Conservation (phyloP, 2,329 filamentous ascomycete species). For the Chaetomium olivaceum region DNA sequence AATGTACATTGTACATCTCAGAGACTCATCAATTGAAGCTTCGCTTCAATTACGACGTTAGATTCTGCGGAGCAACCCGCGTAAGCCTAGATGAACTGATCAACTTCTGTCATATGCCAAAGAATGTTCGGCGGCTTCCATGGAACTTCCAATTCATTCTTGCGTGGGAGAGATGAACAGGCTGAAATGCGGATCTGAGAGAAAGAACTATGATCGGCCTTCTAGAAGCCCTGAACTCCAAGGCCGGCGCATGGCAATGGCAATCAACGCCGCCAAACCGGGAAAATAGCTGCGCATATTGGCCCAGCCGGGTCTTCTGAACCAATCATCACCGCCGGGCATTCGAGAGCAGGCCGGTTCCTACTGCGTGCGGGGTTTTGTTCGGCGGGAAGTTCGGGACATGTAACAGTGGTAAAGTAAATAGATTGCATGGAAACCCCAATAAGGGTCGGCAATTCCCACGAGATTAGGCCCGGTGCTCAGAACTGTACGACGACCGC, state of each 20-base stretch:
- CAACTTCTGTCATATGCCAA: not conserved
- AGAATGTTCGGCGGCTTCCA: slow-evolving; percentile 14
- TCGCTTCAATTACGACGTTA: not conserved
- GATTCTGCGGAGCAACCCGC: not conserved
- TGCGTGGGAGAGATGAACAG: not conserved
- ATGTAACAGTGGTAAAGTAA: slow-evolving; percentile 6
- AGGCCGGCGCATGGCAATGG: slow-evolving; percentile 15
- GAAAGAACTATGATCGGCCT: not conserved
- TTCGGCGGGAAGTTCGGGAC: slow-evolving; percentile 3
- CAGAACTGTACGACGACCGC: not conserved
- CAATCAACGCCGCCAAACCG: slow-evolving; percentile 16
- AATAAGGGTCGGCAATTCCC: slow-evolving; percentile 18
- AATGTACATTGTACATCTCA: too few relatives aligned
- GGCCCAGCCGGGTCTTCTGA: slow-evolving; percentile 9
- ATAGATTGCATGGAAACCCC: slow-evolving; percentile 20
- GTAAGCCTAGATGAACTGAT: not conserved
- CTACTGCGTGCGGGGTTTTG: slow-evolving; percentile 11
- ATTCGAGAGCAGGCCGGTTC: not conserved
- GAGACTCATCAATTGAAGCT: too few relatives aligned
- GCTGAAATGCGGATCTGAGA: not conserved
- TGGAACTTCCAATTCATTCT: slow-evolving; percentile 1
- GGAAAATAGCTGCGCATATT: slow-evolving; percentile 22
- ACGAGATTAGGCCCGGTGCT: not conserved
- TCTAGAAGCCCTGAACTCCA: not conserved
- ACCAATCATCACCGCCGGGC: slow-evolving; percentile 3